These are phyloP conservation scores for Paspalum vaginatum DNA, from an alignment of 176 grass and related monocot species.

Conservation along the genomic window DNA sequence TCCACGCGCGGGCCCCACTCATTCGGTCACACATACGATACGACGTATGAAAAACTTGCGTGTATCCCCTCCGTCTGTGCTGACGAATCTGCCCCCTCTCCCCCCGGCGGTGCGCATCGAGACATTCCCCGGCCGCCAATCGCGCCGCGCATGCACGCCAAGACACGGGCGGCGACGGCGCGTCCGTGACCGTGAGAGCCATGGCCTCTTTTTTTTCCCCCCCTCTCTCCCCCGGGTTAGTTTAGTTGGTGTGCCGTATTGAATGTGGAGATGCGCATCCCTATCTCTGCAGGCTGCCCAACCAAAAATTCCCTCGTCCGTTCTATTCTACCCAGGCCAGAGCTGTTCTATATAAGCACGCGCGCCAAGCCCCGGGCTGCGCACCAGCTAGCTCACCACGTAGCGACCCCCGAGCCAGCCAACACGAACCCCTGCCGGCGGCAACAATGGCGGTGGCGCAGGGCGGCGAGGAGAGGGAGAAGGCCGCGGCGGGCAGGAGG, in stretches of 20 bases:
- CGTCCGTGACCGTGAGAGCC: neutral
- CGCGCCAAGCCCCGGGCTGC: neutral
- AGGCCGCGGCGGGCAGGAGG: neutral
- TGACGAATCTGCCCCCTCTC: neutral
- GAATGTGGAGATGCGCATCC: constrained; percentile 15
- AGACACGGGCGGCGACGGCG: neutral
- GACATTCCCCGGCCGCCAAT: neutral
- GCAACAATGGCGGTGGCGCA: constrained; percentile 38
- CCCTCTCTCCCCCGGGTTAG: neutral
- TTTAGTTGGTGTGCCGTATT: constrained; percentile 30
- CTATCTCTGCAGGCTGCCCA: neutral
- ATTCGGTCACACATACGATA: too few relatives aligned
- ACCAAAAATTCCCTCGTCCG: neutral
- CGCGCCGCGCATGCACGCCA: neutral
- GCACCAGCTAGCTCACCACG: constrained; percentile 4
- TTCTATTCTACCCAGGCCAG: neutral
- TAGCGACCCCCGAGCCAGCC: too few relatives aligned
- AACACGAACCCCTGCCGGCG: neutral
- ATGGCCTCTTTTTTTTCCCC: constrained; percentile 1
- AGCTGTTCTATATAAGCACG: constrained; percentile 36
- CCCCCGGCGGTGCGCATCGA: too few relatives aligned
- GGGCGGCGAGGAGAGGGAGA: constrained; percentile 30
- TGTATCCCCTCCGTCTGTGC: too few relatives aligned
- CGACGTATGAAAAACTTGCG: too few relatives aligned
- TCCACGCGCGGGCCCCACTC: too few relatives aligned